Conservation (phyloP, 2,329 filamentous ascomycete species). For the Ilyonectria mors-panacis region DNA sequence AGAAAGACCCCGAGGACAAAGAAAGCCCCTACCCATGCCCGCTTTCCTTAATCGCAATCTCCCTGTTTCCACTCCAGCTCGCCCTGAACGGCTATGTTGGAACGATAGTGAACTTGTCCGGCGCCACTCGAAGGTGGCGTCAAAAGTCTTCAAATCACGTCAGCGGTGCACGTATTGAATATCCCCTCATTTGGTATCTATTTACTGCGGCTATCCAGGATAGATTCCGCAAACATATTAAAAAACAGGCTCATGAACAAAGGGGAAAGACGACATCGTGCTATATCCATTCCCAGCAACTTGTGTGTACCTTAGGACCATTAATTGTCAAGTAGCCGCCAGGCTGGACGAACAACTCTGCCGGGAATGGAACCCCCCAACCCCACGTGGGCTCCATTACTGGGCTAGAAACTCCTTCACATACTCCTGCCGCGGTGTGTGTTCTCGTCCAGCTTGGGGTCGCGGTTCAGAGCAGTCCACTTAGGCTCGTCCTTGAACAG, state of each 20-base stretch:
- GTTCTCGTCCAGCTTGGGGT: constrained; percentile 83
- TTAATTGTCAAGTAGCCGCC: not conserved
- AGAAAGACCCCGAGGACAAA: no score
- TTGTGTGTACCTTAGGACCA: not conserved
- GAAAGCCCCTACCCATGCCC: no score
- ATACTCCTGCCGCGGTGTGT: constrained; percentile 85
- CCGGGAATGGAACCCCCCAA: not conserved
- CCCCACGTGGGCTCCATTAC: constrained; percentile 45
- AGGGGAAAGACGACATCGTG: not conserved
- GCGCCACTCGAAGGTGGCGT: constrained; percentile 9
- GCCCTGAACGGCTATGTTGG: not conserved
- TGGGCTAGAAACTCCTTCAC: constrained; percentile 64
- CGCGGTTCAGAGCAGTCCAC: constrained; percentile 94
- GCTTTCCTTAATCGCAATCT: not conserved
- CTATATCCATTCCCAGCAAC: not conserved
- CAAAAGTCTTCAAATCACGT: constrained; percentile 20
- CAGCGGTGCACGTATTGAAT: constrained; percentile 4
- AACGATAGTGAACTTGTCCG: not conserved
- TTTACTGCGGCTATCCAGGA: not conserved
- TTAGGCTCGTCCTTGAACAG: constrained; percentile 99
- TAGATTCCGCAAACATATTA: not conserved
- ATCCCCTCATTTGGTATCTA: constrained; percentile 11
- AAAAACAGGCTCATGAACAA: not conserved
- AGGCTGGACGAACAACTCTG: no score
- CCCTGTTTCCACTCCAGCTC: not conserved